Base-by-base conservation (phyloP, 805 yeast species). In the Torulaspora delbrueckii region DNA sequence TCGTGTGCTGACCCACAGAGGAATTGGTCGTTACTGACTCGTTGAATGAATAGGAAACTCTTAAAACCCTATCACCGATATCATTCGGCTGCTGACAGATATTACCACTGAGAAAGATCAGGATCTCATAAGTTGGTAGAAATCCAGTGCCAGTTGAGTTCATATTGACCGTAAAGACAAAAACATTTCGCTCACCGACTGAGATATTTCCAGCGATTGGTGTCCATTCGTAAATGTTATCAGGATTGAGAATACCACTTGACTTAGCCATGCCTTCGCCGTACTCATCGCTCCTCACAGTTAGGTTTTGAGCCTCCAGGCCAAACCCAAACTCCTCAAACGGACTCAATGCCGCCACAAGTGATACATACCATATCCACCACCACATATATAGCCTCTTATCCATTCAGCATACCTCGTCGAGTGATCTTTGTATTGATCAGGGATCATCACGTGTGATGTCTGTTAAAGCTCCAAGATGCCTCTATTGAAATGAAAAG, bases 21-120 rank as follows among this genome's bases (percentile, higher is more conserved):
- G 56, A 38, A 37, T 61, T 40, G 2, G 45, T 45, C 6, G 53
- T 41, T 5, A 54, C 48, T 1, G 58, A 35, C 23, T 62, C 56
- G 42, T 59, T 52, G 38, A 67, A 65, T 1, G 65, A 48, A 46
- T 59, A 60, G 18, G 51, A 57, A 8, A 64, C 51, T 14, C 51
- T 45, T 31, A 63, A 40, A 13, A 48, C 47, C 4, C 48, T 43
- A n/a, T 50, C 60, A 10, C 43, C 46, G 7, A 48, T 37, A 33
- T 54, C 43, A 7, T 44, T 37, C 1, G 71, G 68, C 28, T 56
- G 57, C 4, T 47, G 34, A 42, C 70, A 65, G 10, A 68, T 45
- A 48, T 65, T 69, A 22, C 70, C 65, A 39, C 72, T 66, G 4
- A 66, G 42, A 45, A 59, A 68, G 18, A 68, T 57, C 9, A 59